Conservation (phyloP, 257 asterid genomes). For the Orobanche coerulescens region DNA sequence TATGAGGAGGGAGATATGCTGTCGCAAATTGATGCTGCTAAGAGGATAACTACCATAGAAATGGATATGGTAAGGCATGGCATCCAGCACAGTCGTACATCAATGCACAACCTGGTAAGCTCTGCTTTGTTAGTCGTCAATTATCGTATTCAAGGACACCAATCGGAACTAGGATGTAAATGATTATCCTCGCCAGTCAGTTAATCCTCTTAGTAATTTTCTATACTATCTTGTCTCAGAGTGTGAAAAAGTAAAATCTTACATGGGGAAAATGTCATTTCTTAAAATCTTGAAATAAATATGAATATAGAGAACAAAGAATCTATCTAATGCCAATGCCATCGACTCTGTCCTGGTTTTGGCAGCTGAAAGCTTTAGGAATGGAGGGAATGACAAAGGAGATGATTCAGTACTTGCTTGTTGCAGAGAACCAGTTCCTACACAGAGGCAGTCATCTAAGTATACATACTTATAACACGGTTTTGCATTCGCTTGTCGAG, state of each 20-base stretch:
- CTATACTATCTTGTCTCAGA: neutral
- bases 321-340: conserved; percentile 13
- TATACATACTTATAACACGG: conserved; percentile 48
- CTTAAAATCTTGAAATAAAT: neutral
- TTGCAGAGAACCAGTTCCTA: conserved; percentile 47
- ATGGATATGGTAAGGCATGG: conserved; percentile 75
- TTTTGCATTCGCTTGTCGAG: conserved; percentile 68
- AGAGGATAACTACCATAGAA: conserved; percentile 70
- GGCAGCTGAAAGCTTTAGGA: conserved; percentile 78
- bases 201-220: neutral
- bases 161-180: neutral
- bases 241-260: neutral
- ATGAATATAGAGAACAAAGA: neutral
- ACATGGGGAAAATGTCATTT: neutral
- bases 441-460: conserved; percentile 21
- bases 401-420: conserved; percentile 42
- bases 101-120: conserved; percentile 65
- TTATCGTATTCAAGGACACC: conserved; percentile 4
- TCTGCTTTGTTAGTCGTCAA: conserved; percentile 17
- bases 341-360: conserved; percentile 24
- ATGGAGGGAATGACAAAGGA: conserved; percentile 64
- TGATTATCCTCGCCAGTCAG: conserved; percentile 4
- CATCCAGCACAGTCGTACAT: conserved; percentile 57
- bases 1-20: conserved; percentile 49
- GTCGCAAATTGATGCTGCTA: conserved; percentile 63